These are phyloP conservation scores for Sporodiniella umbellata DNA, from an alignment of 371 early-diverging fungal species.

Conservation along the genomic window DNA sequence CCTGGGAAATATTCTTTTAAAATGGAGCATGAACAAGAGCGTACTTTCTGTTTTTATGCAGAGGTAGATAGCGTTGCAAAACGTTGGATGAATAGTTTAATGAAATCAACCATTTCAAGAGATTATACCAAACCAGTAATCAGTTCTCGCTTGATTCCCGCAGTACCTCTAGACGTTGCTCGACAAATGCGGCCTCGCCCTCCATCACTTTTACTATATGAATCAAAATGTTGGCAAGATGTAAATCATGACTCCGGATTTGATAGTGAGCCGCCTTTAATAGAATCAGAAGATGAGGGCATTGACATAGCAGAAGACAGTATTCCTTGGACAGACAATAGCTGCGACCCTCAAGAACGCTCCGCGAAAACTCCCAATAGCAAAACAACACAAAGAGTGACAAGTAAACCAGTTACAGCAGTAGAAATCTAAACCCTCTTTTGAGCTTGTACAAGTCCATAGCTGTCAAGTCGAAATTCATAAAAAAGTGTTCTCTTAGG, in stretches of 20 bases:
- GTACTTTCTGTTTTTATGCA: conserved; percentile 65
- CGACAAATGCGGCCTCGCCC: conserved; percentile 62
- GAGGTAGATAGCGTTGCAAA: conserved; percentile 52
- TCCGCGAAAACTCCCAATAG: no score
- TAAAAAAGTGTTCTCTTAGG: no score
- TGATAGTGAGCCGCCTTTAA: no score
- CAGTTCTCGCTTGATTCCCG: conserved; percentile 47
- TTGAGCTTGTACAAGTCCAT: no score
- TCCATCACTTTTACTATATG: conserved; percentile 48
- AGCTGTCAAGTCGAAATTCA: no score
- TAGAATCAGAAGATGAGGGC: conserved; percentile 4
- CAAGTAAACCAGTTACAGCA: no score
- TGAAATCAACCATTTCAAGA: conserved; percentile 70
- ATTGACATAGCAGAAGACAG: no score
- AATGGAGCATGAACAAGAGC: conserved; percentile 57
- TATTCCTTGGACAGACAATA: no score
- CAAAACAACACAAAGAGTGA: no score
- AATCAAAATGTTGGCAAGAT: conserved; percentile 1
- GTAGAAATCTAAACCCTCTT: no score
- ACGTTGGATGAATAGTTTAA: conserved; percentile 64
- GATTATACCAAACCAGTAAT: conserved; percentile 52
- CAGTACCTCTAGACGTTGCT: conserved; percentile 62
- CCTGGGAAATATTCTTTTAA: conserved; percentile 69
- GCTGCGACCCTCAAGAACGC: no score
- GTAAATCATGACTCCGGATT: neutral